A percentile compares a stretch with the other conserved stretches of the same genome.
phyloP scores from a whole-genome alignment of 805 yeast species.

The Ogataea haglerorum region DNA sequence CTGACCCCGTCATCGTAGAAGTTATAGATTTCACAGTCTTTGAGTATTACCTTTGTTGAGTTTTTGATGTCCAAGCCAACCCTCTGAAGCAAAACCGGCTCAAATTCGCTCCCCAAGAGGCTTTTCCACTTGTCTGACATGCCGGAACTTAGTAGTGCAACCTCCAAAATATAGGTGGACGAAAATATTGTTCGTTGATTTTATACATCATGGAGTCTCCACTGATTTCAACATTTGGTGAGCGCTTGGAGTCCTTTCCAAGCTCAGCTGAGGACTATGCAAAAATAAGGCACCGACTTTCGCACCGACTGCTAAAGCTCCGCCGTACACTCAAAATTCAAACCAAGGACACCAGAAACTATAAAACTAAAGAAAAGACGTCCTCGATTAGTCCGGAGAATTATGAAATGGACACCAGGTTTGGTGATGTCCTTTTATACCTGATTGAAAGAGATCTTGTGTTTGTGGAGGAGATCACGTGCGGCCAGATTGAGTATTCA shows the following conservation, averaged over 20 bases:
- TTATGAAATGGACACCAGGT: slow-evolving; percentile 48
- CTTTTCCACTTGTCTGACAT: slow-evolving; percentile 3
- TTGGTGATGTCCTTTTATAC: slow-evolving; percentile 57
- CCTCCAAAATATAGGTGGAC: slow-evolving; percentile 6
- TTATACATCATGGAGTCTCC: slow-evolving; percentile 41
- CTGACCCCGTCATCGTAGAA: slow-evolving; percentile 26
- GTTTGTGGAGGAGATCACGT: slow-evolving; percentile 60
- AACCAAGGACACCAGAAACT: slow-evolving; percentile 64
- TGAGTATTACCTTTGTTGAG: slow-evolving; percentile 6
- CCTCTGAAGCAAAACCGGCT: neutral
- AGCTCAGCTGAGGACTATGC: slow-evolving; percentile 67
- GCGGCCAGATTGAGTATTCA: slow-evolving; percentile 47
- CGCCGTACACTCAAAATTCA: slow-evolving; percentile 64
- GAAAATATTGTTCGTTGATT: slow-evolving; percentile 5
- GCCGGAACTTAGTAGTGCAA: slow-evolving; percentile 10
- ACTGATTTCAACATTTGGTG: slow-evolving; percentile 45
- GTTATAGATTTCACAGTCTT: slow-evolving; percentile 19
- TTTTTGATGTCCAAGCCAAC: neutral
- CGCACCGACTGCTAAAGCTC: slow-evolving; percentile 56
- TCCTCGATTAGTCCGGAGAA: slow-evolving; percentile 45
- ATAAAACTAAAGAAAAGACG: slow-evolving; percentile 45
- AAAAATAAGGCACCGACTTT: slow-evolving; percentile 61
- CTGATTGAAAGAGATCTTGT: slow-evolving; percentile 77
- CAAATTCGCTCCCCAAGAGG: neutral
- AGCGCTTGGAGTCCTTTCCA: slow-evolving; percentile 59